Percentiles rank a stretch among this genome's conserved stretches.
Conservation (phyloP, 169 alveolate genomes). For the Blepharisma undulans region DNA sequence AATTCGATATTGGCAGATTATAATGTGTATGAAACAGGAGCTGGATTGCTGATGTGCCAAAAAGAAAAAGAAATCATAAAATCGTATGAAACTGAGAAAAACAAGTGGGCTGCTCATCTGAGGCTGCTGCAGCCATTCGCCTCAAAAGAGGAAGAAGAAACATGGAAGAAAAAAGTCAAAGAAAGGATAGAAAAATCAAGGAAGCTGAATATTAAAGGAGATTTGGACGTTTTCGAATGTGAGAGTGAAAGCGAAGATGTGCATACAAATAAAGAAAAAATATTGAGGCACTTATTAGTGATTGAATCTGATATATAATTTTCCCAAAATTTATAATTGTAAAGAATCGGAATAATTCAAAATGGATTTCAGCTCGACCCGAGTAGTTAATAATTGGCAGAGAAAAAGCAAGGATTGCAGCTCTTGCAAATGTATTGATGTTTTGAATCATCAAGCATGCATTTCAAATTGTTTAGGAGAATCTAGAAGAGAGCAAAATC, state of each 20-base stretch:
- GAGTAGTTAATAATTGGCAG: neutral
- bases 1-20: neutral
- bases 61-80: neutral
- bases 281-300: neutral
- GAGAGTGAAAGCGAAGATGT: neutral
- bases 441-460: neutral
- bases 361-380: neutral
- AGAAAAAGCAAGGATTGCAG: neutral
- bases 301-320: neutral
- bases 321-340: neutral
- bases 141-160: neutral
- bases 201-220: neutral
- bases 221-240: neutral
- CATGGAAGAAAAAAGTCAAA: neutral
- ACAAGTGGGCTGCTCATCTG: neutral
- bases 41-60: neutral
- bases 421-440: neutral
- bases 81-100: constrained; percentile 1
- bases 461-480: neutral
- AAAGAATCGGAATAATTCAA: neutral
- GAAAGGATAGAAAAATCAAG: neutral
- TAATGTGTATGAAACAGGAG: neutral
- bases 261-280: neutral
- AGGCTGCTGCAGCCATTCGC: neutral
- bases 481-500: neutral